These are phyloP conservation scores for Eimeria maxima DNA, from an alignment of 169 alveolate genomes.

Conservation along the genomic window DNA sequence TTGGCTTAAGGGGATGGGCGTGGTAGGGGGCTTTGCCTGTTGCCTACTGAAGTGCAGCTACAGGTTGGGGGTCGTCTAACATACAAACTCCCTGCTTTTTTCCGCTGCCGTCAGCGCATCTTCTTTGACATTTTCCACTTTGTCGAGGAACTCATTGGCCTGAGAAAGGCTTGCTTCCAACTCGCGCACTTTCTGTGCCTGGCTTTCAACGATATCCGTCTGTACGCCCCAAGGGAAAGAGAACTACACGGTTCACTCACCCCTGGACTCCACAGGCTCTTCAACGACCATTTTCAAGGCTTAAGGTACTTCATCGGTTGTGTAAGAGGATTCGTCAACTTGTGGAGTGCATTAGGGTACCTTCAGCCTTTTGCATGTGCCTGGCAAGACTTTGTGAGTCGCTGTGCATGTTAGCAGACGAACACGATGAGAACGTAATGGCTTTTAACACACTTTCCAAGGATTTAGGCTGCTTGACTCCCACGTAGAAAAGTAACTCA, in stretches of 20 bases:
- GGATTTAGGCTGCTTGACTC: neutral
- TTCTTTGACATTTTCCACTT: constrained; percentile 49
- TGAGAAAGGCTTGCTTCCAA: constrained; percentile 44
- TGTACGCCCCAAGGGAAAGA: constrained; percentile 13
- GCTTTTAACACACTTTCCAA: neutral
- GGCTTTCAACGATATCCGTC: constrained; percentile 27
- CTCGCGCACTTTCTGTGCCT: constrained; percentile 49
- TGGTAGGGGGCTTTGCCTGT: neutral
- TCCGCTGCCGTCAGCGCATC: constrained; percentile 43
- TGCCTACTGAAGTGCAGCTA: neutral
- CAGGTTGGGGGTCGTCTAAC: neutral
- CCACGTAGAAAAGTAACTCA: neutral
- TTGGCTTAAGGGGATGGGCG: neutral
- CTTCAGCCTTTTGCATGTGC: neutral
- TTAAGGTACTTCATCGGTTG: neutral
- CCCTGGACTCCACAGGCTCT: neutral
- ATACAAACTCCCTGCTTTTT: constrained; percentile 23
- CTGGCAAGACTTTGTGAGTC: neutral
- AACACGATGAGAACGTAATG: neutral
- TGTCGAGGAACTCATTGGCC: constrained; percentile 47
- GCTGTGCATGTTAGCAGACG: no score
- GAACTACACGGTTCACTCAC: neutral
- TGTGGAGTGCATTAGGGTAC: neutral
- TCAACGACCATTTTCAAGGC: neutral
- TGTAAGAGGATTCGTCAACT: neutral